Conservation (phyloP, 345 rosid genomes). For the Laguncularia racemosa region DNA sequence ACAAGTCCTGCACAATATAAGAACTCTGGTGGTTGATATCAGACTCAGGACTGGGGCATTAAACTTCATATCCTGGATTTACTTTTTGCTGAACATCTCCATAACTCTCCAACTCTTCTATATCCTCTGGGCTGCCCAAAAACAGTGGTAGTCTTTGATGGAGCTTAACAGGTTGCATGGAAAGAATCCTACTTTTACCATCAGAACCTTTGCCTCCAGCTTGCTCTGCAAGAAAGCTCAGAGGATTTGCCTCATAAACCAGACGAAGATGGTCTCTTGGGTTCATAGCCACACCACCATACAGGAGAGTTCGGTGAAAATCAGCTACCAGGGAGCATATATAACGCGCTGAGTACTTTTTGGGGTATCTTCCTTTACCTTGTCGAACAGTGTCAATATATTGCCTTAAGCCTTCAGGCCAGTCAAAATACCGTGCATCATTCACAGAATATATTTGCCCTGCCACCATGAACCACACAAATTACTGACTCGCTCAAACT, state of each 20-base stretch:
- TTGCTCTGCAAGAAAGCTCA: slow-evolving; percentile 80
- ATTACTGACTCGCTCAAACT: not conserved
- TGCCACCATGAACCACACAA: slow-evolving; percentile 16
- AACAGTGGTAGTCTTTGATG: slow-evolving; percentile 89
- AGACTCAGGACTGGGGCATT: not conserved
- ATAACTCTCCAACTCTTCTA: slow-evolving; percentile 74
- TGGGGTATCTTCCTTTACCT: slow-evolving; percentile 84
- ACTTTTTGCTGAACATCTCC: slow-evolving; percentile 82
- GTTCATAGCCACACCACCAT: slow-evolving; percentile 92
- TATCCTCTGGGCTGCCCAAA: slow-evolving; percentile 75
- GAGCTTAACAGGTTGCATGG: slow-evolving; percentile 75
- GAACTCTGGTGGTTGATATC: no score
- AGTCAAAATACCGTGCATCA: slow-evolving; percentile 88
- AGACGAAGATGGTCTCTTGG: slow-evolving; percentile 91
- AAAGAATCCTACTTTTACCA: slow-evolving; percentile 65
- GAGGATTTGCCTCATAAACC: slow-evolving; percentile 89
- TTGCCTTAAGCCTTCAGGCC: slow-evolving; percentile 82
- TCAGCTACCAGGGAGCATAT: slow-evolving; percentile 93
- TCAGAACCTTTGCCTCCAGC: slow-evolving; percentile 89
- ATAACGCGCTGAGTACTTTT: slow-evolving; percentile 89
- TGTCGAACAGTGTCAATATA: slow-evolving; percentile 80
- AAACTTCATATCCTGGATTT: slow-evolving; percentile 96
- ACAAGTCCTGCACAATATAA: not conserved
- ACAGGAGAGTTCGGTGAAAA: slow-evolving; percentile 77
- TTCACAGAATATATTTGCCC: slow-evolving; percentile 93